These are phyloP conservation scores for Rhodotorula sp. DNA, from an alignment of 1,284 basidiomycete species.

Conservation along the genomic window DNA sequence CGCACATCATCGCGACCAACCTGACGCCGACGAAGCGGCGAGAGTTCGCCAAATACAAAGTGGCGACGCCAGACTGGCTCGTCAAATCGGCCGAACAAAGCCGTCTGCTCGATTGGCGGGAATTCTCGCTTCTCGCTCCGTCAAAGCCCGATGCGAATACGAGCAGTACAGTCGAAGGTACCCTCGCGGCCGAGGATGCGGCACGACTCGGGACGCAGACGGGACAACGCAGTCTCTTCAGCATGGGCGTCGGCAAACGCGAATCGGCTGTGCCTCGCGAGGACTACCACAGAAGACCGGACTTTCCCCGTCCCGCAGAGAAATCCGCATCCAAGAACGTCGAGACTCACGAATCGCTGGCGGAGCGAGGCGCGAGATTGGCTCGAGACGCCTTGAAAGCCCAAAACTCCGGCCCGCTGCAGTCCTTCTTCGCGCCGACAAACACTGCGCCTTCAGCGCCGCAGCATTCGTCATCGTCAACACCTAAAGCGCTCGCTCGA, in stretches of 20 bases:
- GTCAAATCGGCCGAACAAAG: constrained; percentile 67
- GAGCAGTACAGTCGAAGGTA: constrained; percentile 7
- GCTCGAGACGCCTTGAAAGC: constrained; percentile 20
- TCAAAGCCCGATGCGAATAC: not conserved
- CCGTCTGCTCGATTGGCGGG: constrained; percentile 70
- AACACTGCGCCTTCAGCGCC: not conserved
- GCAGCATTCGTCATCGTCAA: not conserved
- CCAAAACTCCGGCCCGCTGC: not conserved
- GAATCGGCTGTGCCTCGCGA: not conserved
- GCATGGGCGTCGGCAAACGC: constrained; percentile 13
- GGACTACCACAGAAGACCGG: not conserved
- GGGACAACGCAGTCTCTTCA: constrained; percentile 28
- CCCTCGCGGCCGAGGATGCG: constrained; percentile 1
- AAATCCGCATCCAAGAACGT: not conserved
- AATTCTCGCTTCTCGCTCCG: constrained; percentile 50
- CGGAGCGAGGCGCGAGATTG: constrained; percentile 30
- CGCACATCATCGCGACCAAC: constrained; percentile 84
- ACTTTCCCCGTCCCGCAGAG: not conserved
- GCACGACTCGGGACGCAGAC: constrained; percentile 21
- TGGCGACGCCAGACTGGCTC: constrained; percentile 84
- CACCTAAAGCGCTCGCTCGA: not conserved
- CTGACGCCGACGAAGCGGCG: constrained; percentile 83
- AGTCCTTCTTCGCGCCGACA: not conserved
- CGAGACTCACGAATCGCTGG: constrained; percentile 30
- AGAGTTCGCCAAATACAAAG: constrained; percentile 84